Percentiles rank a stretch among this genome's conserved stretches.
Conservation (phyloP, 805 yeast genomes). For the Suhomyces xylopsoci region DNA sequence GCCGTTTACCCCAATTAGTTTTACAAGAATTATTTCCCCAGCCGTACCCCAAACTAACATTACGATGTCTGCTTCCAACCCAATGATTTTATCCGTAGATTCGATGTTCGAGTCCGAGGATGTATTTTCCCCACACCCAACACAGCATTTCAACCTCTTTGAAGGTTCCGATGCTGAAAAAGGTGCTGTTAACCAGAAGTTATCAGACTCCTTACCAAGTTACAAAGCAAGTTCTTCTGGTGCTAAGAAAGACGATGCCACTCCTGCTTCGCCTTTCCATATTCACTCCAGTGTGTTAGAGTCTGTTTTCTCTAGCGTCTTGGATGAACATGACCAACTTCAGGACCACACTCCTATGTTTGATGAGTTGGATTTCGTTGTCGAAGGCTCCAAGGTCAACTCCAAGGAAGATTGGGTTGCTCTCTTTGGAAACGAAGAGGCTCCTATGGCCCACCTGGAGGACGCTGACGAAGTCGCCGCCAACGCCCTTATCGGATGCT, state of each 20-base stretch:
- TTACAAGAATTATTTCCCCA: neutral
- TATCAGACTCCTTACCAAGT: constrained; percentile 6
- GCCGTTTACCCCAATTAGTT: neutral
- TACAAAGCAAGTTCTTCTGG: neutral
- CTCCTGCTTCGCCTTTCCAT: constrained; percentile 44
- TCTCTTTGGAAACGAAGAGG: constrained; percentile 41
- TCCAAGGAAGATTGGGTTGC: constrained; percentile 59
- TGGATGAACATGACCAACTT: constrained; percentile 31
- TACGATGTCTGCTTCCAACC: constrained; percentile 25
- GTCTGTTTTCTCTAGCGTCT: constrained; percentile 44
- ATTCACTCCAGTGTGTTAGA: constrained; percentile 52
- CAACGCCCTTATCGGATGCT: neutral
- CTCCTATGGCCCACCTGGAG: constrained; percentile 4
- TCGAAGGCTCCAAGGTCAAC: constrained; percentile 38
- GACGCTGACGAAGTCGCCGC: constrained; percentile 1
- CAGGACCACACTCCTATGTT: constrained; percentile 57
- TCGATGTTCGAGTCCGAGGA: constrained; percentile 25
- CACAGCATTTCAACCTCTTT: constrained; percentile 6
- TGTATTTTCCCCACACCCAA: constrained; percentile 17
- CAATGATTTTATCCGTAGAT: constrained; percentile 22
- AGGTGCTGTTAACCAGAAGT: neutral
- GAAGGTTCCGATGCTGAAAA: constrained; percentile 6
- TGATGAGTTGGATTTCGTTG: constrained; percentile 47
- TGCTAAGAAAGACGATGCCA: constrained; percentile 4
- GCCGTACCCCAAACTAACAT: neutral